Base-by-base conservation (phyloP, 345 rosid genomes). In the Linum lewisii region DNA sequence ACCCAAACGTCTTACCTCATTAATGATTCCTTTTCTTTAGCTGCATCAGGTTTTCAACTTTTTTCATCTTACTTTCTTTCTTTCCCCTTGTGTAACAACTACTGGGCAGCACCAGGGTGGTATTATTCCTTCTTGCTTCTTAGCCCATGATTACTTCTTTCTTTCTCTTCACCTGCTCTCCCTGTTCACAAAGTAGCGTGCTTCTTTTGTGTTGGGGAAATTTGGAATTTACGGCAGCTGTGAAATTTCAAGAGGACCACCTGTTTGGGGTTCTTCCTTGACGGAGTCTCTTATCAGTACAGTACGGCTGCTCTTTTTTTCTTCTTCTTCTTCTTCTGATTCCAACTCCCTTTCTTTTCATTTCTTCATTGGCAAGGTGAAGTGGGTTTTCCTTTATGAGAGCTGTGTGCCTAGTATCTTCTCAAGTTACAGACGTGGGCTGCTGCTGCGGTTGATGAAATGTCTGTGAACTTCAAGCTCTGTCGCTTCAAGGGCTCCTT, bases 401-500 rank as follows among this genome's bases (percentile, higher is more conserved):
- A n/a, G n/a, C n/a, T n/a, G n/a, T n/a, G n/a, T n/a, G n/a, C n/a
- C n/a, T n/a, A n/a, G n/a, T n/a, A n/a, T n/a, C n/a, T n/a, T n/a
- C n/a, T n/a, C n/a, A n/a, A n/a, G n/a, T n/a, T n/a, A n/a, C n/a
- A n/a, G 69, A 67, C 38, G 10, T 34, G 38, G 38, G 38, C 38
- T 34, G 67, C 4, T 70, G n/a, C n/a, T n/a, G n/a, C n/a, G n/a
- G n/a, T n/a, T n/a, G 19, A 66, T 63, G 70, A 68, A 61, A 85
- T 87, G 97, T 73, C 82, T 61, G 69, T 73, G 55, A 78, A 78
- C 69, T 64, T 75, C 66, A 72, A 79, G 72, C 71, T 75, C 23
- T 72, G 77, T 58, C 76, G 76, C 59, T 69, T 71, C 21, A 79
- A 66, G 72, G 72, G 78, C 51, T 68, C 68, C 62, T 50, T 71